A percentile compares a stretch with the other conserved stretches of the same genome.
Conservation (phyloP, 805 yeast species). For the Lipomyces mesembrius region DNA sequence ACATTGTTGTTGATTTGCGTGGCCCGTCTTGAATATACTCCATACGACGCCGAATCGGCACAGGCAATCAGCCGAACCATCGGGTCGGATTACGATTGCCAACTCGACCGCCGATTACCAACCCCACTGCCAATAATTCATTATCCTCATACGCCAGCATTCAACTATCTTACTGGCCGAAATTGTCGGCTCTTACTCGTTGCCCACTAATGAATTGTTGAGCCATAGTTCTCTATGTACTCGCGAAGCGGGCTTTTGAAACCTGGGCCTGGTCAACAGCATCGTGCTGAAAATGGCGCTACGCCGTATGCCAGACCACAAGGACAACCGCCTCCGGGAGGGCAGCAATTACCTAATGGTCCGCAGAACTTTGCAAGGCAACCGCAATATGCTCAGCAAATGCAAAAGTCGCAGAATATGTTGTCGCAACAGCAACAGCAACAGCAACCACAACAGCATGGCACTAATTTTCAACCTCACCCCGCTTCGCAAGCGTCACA, state of each 20-base stretch:
- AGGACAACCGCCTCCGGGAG: conserved; percentile 11
- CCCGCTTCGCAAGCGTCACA: conserved; percentile 14
- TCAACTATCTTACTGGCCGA: background rate
- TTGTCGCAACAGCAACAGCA: conserved; percentile 22
- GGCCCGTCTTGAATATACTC: background rate
- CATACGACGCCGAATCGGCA: background rate
- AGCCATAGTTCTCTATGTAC: conserved; percentile 7
- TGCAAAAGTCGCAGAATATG: background rate
- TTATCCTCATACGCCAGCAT: background rate
- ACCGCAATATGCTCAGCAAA: background rate
- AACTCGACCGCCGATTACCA: background rate
- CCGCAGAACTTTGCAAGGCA: conserved; percentile 8
- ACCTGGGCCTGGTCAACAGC: conserved; percentile 24
- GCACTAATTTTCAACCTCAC: conserved; percentile 17
- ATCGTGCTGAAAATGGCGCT: background rate
- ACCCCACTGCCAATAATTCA: background rate
- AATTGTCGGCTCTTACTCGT: background rate
- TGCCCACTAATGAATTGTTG: background rate
- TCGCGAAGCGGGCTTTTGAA: conserved; percentile 24
- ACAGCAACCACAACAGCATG: conserved; percentile 14
- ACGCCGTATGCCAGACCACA: conserved; percentile 2
- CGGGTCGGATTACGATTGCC: background rate
- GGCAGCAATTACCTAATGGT: conserved; percentile 4
- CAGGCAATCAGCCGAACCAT: background rate
- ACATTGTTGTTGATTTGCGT: background rate